These are phyloP conservation scores for Heritiera fomes DNA, from an alignment of 345 rosid genomes.

Conservation along the genomic window DNA sequence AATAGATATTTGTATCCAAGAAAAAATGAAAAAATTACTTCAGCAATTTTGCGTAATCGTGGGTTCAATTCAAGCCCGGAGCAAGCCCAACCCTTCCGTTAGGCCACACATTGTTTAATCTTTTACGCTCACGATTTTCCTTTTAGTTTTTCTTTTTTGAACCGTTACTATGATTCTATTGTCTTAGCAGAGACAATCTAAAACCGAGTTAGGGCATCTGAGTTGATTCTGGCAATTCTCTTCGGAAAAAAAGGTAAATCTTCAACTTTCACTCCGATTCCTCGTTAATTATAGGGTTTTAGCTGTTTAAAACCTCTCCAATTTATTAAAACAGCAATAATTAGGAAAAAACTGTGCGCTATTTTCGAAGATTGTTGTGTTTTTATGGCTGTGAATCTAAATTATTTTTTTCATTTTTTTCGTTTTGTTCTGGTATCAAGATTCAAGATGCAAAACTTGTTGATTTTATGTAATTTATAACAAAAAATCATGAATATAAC, in stretches of 20 bases:
- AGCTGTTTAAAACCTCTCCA: background rate
- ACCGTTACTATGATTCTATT: background rate
- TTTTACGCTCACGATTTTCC: background rate
- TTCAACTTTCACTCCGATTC: background rate
- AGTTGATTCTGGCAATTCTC: constrained; percentile 23
- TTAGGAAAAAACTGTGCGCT: background rate
- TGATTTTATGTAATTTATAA: background rate
- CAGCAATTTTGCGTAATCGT: background rate
- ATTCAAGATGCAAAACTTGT: background rate
- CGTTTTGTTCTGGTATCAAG: background rate
- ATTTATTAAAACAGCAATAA: background rate
- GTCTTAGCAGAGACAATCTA: background rate
- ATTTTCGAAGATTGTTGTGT: background rate
- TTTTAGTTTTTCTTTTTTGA: background rate
- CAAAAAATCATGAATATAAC: constrained; percentile 1
- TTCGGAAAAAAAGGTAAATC: background rate
- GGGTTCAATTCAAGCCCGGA: background rate
- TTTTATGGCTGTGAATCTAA: background rate
- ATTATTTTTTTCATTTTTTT: background rate
- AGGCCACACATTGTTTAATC: background rate
- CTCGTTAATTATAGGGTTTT: background rate
- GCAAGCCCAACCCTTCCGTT: background rate
- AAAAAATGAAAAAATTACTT: no score
- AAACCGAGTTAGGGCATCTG: constrained; percentile 25
- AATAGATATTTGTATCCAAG: no score